These are phyloP conservation scores for Potentilla sterilis DNA, from an alignment of 306 rosid genomes.

Conservation along the genomic window DNA sequence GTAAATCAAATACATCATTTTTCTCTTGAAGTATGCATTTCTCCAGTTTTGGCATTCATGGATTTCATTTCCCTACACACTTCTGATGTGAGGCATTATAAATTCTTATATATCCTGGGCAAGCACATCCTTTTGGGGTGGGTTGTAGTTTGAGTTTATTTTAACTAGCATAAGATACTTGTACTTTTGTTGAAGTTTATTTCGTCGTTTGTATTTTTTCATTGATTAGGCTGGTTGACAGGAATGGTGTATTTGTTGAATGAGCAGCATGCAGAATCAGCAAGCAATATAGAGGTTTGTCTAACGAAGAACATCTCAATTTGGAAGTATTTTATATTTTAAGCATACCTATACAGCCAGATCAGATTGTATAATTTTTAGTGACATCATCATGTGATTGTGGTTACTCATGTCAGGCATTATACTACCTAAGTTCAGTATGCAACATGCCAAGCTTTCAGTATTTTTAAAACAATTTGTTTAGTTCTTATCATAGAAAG, in stretches of 20 bases:
- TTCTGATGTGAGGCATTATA: neutral
- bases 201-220: constrained; percentile 55
- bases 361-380: neutral
- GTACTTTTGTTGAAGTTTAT: constrained; percentile 46
- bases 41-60: neutral
- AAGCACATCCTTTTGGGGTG: constrained; percentile 17
- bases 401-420: neutral
- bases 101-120: neutral
- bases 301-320: constrained; percentile 22
- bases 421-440: neutral
- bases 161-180: constrained; percentile 29
- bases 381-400: neutral
- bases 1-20: neutral
- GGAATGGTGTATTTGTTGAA: constrained; percentile 81
- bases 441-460: constrained; percentile 18
- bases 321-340: neutral
- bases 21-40: neutral
- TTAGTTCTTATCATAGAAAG: neutral
- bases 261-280: constrained; percentile 75
- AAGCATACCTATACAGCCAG: neutral
- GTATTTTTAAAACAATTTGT: neutral
- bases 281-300: constrained; percentile 66
- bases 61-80: neutral
- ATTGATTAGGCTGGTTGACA: constrained; percentile 94
- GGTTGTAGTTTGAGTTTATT: neutral